phyloP scores from a whole-genome alignment of 225 moss, liverwort and hornwort species.

The Straminergon stramineum region DNA sequence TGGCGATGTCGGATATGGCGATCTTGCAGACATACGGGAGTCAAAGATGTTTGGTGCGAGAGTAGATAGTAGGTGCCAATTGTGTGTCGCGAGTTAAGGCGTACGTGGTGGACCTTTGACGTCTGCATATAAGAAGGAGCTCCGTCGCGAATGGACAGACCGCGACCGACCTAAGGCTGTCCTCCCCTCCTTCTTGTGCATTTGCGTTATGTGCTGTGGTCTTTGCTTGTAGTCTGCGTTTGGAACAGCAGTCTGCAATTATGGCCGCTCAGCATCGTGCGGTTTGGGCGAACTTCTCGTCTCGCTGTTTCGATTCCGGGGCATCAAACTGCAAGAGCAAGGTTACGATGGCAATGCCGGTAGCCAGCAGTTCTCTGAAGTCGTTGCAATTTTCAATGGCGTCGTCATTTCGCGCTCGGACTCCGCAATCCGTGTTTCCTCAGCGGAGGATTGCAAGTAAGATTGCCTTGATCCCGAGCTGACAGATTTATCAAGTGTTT shows the following conservation, averaged over 20 bases:
- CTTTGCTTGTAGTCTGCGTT: neutral
- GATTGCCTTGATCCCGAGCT: neutral
- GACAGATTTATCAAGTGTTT: neutral
- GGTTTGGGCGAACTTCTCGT: neutral
- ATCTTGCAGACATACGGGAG: neutral
- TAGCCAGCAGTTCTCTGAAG: neutral
- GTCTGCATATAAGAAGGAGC: neutral
- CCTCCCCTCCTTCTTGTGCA: neutral
- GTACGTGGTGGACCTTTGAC: neutral
- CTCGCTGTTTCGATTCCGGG: neutral
- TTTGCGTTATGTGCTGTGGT: neutral
- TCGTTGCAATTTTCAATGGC: neutral
- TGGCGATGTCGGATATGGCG: neutral
- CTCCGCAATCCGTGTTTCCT: neutral
- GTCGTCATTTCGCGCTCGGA: neutral
- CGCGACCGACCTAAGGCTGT: neutral
- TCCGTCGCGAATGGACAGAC: neutral
- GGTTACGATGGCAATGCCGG: neutral
- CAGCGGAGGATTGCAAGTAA: conserved; percentile 1
- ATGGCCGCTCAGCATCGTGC: conserved; percentile 6
- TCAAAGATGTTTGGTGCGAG: neutral
- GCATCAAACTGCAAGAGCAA: neutral
- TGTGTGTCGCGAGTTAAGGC: neutral
- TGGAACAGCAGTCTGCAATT: neutral
- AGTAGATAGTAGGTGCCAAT: neutral